Evolutionary conservation across 2,329 filamentous ascomycete genomes (phyloP).

Genomic region (Talaromyces sp.): DNA sequence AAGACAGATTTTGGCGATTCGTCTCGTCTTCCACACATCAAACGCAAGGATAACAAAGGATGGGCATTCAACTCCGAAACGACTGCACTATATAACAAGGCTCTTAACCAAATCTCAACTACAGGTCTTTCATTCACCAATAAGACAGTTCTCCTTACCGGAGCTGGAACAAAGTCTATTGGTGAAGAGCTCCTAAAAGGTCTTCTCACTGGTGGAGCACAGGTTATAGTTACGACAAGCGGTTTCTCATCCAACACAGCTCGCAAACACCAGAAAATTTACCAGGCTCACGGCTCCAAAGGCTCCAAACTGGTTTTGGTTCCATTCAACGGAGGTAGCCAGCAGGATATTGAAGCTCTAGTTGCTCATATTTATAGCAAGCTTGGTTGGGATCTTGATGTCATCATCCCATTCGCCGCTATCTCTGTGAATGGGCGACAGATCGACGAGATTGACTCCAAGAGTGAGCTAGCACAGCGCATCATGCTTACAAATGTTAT

Average conservation of each 20-base stretch:
- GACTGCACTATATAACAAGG: not conserved
- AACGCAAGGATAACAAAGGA: not conserved
- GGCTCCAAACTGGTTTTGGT: constrained; percentile 96
- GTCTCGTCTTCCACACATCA: not conserved
- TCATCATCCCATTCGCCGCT: constrained; percentile 90
- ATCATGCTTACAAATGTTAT: constrained; percentile 98
- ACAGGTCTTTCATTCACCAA: constrained; percentile 72
- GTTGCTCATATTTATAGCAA: constrained; percentile 94
- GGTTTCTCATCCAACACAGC: constrained; percentile 95
- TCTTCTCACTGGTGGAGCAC: constrained; percentile 90
- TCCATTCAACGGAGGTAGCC: constrained; percentile 97
- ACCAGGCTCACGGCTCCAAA: constrained; percentile 84
- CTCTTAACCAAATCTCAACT: constrained; percentile 74
- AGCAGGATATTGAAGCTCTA: constrained; percentile 68
- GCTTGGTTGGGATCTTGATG: constrained; percentile 96
- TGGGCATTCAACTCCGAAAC: not conserved
- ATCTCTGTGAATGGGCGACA: constrained; percentile 97
- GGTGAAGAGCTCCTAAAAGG: constrained; percentile 94
- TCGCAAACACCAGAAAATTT: constrained; percentile 99
- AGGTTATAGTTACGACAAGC: constrained; percentile 93
- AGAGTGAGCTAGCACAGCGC: constrained; percentile 93
- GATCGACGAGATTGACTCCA: constrained; percentile 93
- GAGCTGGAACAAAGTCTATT: constrained; percentile 94
- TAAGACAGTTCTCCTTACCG: constrained; percentile 97
- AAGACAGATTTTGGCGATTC: not conserved